Percentiles rank a stretch among this genome's conserved stretches.
Evolutionary conservation across 2,329 filamentous ascomycete species (phyloP).

Genomic region (Berkeleyomyces rouxiae): DNA sequence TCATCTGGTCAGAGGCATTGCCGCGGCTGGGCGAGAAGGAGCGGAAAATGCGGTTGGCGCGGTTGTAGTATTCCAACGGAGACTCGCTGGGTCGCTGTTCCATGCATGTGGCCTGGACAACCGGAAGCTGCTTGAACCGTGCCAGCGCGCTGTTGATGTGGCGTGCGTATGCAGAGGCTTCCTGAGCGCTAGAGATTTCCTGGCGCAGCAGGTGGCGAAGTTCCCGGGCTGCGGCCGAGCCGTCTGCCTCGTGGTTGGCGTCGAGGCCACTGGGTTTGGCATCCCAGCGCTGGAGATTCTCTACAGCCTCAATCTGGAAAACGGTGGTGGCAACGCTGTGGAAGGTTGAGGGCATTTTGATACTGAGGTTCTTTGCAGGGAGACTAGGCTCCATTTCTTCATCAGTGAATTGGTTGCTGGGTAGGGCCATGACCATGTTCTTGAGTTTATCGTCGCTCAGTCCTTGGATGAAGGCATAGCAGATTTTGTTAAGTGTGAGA

Average conservation of each 20-base stretch:
- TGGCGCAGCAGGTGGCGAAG: conserved; percentile 2
- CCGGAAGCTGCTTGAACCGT: conserved; percentile 12
- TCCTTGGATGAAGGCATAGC: conserved; percentile 11
- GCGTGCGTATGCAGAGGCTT: background rate
- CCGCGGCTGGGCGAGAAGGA: conserved; percentile 24
- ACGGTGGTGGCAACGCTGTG: conserved; percentile 6
- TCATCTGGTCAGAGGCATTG: conserved; percentile 26
- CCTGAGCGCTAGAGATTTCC: background rate
- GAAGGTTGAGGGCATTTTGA: background rate
- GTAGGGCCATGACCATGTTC: background rate
- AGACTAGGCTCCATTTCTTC: conserved; percentile 1
- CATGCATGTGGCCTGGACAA: conserved; percentile 10
- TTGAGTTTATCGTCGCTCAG: conserved; percentile 1
- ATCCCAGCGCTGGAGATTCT: conserved; percentile 8
- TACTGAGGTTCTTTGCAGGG: background rate
- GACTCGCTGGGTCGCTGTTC: conserved; percentile 11
- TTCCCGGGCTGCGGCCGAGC: background rate
- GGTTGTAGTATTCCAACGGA: conserved; percentile 19
- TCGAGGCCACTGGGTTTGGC: conserved; percentile 4
- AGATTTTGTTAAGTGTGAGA: conserved; percentile 10
- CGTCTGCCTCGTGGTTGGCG: conserved; percentile 1
- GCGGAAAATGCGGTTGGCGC: conserved; percentile 21
- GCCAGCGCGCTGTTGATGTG: conserved; percentile 5
- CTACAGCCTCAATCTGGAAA: conserved; percentile 6
- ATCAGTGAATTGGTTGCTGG: conserved; percentile 3